Evolutionary conservation across 768 basidiomycete species (phyloP), one percentile per base, ranked within the genome.

Genomic region (Lactarius sp.): DNA sequence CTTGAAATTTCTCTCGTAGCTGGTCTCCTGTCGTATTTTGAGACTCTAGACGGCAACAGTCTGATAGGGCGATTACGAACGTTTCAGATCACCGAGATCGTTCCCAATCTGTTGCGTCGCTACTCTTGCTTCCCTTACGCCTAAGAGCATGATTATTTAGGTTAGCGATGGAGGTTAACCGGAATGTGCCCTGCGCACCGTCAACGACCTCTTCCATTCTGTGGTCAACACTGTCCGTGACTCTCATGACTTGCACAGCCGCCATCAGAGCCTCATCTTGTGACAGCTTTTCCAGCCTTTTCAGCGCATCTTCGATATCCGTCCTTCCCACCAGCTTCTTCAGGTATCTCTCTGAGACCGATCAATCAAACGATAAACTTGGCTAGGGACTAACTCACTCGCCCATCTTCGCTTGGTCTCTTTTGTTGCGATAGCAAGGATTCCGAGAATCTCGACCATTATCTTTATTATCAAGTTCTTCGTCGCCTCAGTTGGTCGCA

Each of bases 381-480:
- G 6, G 16, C 31, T 41, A n/a, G 4, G 36, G 27, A 41, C 20
- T 1, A 20, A 42, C 51, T 42, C 7, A 60, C 59, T 52, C 31
- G 41, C 51, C n/a, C 50, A 33, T 33, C 51, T 31, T 36, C 20
- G 33, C 12, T 22, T 60, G 36, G 53, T 46, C 42, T 60, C 59
- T 14, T 60, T 36, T 6, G 59, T 60, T 4, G 59, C 52, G 5
- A 60, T 53, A 3, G 59, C 59, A 18, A 60, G 42, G 41, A 60
- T 52, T 36, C 52, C 59, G 2, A 60, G 59, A 16, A 53, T 33
- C 13, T 60, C 59, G 1, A 34, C 59, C 42, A 53, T 52, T 34
- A 53, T 60, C 14, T 53, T 44, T 22, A 42, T 33, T 12, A 52
- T 60, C 31, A 42, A 18, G 8, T 60, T 51, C 9, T 20, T 60